A percentile compares a stretch with the other conserved stretches of the same genome.
These are phyloP conservation scores for Scheffersomyces titani DNA, from an alignment of 1,139 yeast species.

Conservation along the genomic window DNA sequence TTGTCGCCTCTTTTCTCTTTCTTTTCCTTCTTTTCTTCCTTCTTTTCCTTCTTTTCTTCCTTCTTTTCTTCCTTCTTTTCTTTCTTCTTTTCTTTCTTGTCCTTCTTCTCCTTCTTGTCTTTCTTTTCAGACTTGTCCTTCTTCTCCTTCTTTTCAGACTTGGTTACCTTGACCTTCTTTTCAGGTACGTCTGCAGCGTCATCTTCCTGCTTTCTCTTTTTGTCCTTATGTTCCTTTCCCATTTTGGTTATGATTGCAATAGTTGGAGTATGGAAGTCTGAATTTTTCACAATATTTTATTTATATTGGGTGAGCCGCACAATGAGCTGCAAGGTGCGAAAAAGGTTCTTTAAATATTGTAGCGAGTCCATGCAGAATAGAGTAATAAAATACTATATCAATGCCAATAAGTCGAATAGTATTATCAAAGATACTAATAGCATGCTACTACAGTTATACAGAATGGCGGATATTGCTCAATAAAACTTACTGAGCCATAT, in stretches of 20 bases:
- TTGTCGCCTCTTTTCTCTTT: conserved; percentile 16
- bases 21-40: not conserved
- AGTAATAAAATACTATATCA: too few species aligned
- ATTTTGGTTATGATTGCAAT: conserved; percentile 13
- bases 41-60: not conserved
- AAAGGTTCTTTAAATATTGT: too few species aligned
- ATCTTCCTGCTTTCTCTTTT: conserved; percentile 46
- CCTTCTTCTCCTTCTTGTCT: conserved; percentile 34
- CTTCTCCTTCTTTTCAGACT: conserved; percentile 50
- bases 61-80: conserved; percentile 1
- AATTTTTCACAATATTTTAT: conserved; percentile 1
- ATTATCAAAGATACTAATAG: too few species aligned
- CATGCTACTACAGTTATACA: too few species aligned
- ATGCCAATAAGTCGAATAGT: too few species aligned
- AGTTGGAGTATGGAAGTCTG: not conserved
- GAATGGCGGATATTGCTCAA: too few species aligned
- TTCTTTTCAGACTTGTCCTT: conserved; percentile 39
- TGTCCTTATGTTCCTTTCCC: conserved; percentile 37
- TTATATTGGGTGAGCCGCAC: conserved; percentile 9
- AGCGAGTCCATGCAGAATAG: too few species aligned
- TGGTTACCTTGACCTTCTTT: conserved; percentile 30
- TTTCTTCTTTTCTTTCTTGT: conserved; percentile 15
- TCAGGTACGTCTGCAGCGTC: conserved; percentile 26
- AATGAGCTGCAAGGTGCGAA: conserved; percentile 6
- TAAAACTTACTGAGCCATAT: too few species aligned